Evolutionary conservation across 2,329 filamentous ascomycete genomes (phyloP), one percentile per base, ranked within the genome.

Genomic region (Fusarium nelsonii): DNA sequence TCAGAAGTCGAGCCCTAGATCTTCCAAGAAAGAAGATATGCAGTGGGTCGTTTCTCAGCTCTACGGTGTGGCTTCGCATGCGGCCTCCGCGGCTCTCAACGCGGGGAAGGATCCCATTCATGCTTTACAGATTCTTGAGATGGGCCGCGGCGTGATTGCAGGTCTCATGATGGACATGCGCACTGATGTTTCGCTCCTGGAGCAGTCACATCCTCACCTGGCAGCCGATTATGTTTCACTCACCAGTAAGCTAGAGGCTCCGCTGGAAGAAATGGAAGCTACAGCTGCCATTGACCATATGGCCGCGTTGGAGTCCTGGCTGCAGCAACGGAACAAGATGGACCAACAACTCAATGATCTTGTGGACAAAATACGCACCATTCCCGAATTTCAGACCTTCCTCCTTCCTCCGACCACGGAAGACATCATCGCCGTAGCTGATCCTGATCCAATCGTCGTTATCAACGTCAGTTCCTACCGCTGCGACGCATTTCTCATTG

Each of bases 121-220:
- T 12, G 20, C 8, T 4, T 3, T 43, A 0, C 8, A 18, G 6
- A 9, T 43, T 12, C 40, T 43, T 0, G 40, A 43, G 20, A 20
- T 10, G 0, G 40, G 40, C 4, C 40, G 40, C 9, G 40, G 20
- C 1, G 2, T 43, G 0, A 43, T 43, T 3, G 40, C 40, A 9
- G 40, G 40, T 11, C 40, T 43, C 3, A 2, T 11, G 14, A 28
- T 43, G 2, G 23, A 43, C 10, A 28, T 1, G 12, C 23, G 20
- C 1, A 6, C 14, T 7, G 23, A 43, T 6, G 3, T 43, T 16
- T 43, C 40, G 1, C 7, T 23, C 9, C 20, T 43, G 10, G 18
- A 4, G 1, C 1, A 0, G 2, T 8, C 5, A 10, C 8, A 43
- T 8, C 20, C 40, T 0, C 10, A 4, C 2, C 20, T 43, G 4